Base-by-base conservation (phyloP, 257 asterid species). In the Thymus quinquecostatus region DNA sequence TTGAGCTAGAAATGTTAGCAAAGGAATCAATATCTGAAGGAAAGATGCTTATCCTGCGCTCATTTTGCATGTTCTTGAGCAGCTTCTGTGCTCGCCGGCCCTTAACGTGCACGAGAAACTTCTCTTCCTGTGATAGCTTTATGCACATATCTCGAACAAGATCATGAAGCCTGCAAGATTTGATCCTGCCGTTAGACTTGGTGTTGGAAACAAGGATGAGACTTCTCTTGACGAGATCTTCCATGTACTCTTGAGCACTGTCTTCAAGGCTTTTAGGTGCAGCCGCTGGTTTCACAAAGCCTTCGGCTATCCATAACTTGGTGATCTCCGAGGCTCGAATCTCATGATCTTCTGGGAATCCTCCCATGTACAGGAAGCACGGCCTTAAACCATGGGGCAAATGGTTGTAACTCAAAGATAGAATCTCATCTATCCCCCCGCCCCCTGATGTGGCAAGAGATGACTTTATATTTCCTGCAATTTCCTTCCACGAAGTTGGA, bases 261-360 rank as follows among this genome's bases (percentile, higher is more conserved):
- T 70, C 68, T 60, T 60, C 75, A 10, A 33, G 49, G 30, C 41
- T 33, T 14, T 60, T 60, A 11, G 12, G 6, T 5, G 0, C 48
- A 3, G 3, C 40, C 0, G 21, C 21, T 21, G 13, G 8, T 33
- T 38, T 49, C 62, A 71, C 33, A n/a, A 71, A 60, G 10, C 75
- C 68, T 50, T 71, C 75, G 2, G 75, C 68, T 45, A 70, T 43
- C 74, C 74, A 57, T 9, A 69, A 2, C 38, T 8, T 56, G 33
- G 56, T 43, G 12, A 56, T 45, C 4, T 58, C 48, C n/a, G 54
- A 3, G 57, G 13, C 74, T 1, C 13, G 10, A 45, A 55, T 69
- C 44, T 28, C 12, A 6, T 56, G 55, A 30, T 69, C 47, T 41
- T 69, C 65, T 8, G 45, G 65, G 29, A 56, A 69, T 33, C 56